Conservation (phyloP, 176 grass and related monocot genomes). For the Stipa capillata region DNA sequence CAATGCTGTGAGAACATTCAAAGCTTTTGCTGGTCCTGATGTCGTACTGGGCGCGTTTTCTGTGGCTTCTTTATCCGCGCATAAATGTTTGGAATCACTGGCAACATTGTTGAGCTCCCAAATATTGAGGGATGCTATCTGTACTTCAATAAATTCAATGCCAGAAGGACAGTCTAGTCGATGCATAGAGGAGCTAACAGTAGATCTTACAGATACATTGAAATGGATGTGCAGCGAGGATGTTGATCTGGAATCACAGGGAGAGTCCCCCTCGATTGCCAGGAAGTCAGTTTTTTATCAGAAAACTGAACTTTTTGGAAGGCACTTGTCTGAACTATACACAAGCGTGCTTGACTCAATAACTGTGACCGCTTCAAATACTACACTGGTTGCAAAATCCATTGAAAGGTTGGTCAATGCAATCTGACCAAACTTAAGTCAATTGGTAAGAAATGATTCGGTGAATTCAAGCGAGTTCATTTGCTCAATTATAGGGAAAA, state of each 20-base stretch:
- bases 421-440: slow-evolving; percentile 52
- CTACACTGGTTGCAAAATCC: slow-evolving; percentile 66
- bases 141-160: slow-evolving; percentile 72
- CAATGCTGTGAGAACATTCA: slow-evolving; percentile 67
- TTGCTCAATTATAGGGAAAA: slow-evolving; percentile 33
- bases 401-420: slow-evolving; percentile 62
- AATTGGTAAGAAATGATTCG: slow-evolving; percentile 53
- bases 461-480: slow-evolving; percentile 36
- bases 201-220: slow-evolving; percentile 56
- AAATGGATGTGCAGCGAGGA: slow-evolving; percentile 54
- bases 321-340: slow-evolving; percentile 75
- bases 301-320: slow-evolving; percentile 60
- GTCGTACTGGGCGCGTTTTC: slow-evolving; percentile 31
- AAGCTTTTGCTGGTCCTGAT: slow-evolving; percentile 28
- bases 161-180: slow-evolving; percentile 75
- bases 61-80: slow-evolving; percentile 47
- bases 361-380: slow-evolving; percentile 66
- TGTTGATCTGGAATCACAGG: slow-evolving; percentile 17
- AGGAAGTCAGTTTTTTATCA: slow-evolving; percentile 35
- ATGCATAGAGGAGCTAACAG: slow-evolving; percentile 69
- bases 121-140: slow-evolving; percentile 46
- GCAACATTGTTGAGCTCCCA: slow-evolving; percentile 45
- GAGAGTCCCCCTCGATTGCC: slow-evolving; percentile 3
- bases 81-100: slow-evolving; percentile 60
- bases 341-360: slow-evolving; percentile 61